Base-by-base conservation (phyloP, 1,284 basidiomycete genomes). In the Xerocomus tenax region DNA sequence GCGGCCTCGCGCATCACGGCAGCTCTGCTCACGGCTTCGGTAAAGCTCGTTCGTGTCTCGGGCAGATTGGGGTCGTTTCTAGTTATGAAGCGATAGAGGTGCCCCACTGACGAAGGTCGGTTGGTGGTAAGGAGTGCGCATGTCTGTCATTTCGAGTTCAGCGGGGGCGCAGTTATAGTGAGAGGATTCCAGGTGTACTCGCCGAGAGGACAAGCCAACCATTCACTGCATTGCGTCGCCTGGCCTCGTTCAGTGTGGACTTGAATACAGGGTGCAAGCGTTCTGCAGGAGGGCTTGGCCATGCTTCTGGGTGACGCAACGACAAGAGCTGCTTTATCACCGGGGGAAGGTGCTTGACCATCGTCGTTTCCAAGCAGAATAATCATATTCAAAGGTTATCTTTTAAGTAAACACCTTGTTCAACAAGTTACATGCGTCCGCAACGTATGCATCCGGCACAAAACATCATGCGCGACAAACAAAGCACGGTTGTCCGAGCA, bases 1-100 rank as follows among this genome's bases (percentile, higher is more conserved):
- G 91, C 91, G 8, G 87, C 82, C 73, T 98, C 95, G 46, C 95
- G 80, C 81, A 98, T 93, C 58, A 93, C 68, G 55, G 81, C 86
- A 57, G 88, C 90, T 59, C 78, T 82, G 64, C 78, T 77, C 55
- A 84, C 73, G 47, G 78, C 77, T 46, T 76, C 74, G 54, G 74
- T 61, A 51, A 81, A 57, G 57, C 70, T 73, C 39, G 64, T 66
- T 52, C 71, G 68, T 57, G 75, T 71, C 57, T 64, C 63, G 23
- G 65, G 66, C 52, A 75, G 69, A 55, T 67, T 67, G 40, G 74
- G 62, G 48, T 78, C 71, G 42, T 70, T 66, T 54, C 78, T 74
- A 5, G 85, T 80, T 42, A 80, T 78, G 64, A 88, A 91, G 29
- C 78, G 79, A 66, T 93, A 93, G 52, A 95, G 70, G 54, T 86